These are phyloP conservation scores for Coemansia sp. DNA, from an alignment of 192 early-diverging fungal genomes.

Conservation along the genomic window DNA sequence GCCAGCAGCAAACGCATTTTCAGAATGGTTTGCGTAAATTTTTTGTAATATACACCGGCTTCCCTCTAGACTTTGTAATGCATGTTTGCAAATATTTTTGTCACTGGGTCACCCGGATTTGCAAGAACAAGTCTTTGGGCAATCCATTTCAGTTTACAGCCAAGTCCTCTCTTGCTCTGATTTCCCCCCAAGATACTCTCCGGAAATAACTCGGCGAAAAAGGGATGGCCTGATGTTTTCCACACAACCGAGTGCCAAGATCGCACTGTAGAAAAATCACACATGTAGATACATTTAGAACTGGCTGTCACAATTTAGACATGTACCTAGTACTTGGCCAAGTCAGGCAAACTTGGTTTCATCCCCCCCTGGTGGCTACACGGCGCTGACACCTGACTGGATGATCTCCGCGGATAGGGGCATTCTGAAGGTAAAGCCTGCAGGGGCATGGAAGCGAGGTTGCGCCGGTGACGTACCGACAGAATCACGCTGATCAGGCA, in stretches of 20 bases:
- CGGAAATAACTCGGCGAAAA: background rate
- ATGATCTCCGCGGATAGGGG: slow-evolving; percentile 1
- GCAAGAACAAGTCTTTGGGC: background rate
- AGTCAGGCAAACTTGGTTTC: background rate
- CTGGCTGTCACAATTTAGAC: background rate
- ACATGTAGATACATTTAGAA: background rate
- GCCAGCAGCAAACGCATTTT: slow-evolving; percentile 10
- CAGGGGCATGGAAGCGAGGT: background rate
- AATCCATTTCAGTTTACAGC: background rate
- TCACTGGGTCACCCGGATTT: background rate
- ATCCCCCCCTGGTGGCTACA: background rate
- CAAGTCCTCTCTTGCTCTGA: background rate
- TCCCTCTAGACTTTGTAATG: background rate
- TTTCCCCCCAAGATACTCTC: background rate
- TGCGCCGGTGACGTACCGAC: background rate
- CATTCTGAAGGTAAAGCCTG: slow-evolving; percentile 1
- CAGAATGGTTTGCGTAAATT: slow-evolving; percentile 24
- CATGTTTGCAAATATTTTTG: background rate
- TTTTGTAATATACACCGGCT: background rate
- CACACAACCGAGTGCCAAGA: background rate
- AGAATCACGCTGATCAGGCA: slow-evolving; percentile 4
- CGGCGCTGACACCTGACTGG: background rate
- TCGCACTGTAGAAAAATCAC: background rate
- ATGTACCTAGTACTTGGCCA: background rate
- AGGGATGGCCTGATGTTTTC: background rate